Conservation (phyloP, 805 yeast genomes). For the Metschnikowia lachancei region DNA sequence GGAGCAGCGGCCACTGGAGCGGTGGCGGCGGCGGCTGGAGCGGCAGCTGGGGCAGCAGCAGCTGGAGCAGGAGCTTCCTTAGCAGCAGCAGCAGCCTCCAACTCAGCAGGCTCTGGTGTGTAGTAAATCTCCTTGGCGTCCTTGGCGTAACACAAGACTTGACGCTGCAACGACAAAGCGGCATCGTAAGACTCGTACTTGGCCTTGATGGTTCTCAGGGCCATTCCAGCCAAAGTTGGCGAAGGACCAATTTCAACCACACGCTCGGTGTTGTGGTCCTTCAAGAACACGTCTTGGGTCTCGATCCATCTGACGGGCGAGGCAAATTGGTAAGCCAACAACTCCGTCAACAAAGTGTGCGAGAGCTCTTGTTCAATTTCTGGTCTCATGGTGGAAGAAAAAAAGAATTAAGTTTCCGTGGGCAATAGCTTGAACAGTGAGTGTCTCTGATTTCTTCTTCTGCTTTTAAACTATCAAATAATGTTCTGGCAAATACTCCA, state of each 20-base stretch:
- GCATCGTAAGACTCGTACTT: conserved; percentile 98
- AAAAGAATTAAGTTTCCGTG: too few relatives aligned
- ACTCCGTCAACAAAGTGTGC: conserved; percentile 89
- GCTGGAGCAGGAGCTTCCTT: conserved; percentile 26
- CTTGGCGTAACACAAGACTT: conserved; percentile 91
- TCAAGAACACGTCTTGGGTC: conserved; percentile 95
- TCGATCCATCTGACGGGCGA: conserved; percentile 99
- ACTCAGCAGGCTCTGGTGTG: conserved; percentile 73
- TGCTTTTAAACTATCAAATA: too few relatives aligned
- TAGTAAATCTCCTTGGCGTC: conserved; percentile 96
- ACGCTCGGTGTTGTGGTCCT: conserved; percentile 92
- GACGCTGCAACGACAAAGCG: conserved; percentile 89
- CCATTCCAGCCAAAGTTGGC: conserved; percentile 98
- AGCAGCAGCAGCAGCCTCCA: conserved; percentile 27
- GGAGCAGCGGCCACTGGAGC: conserved; percentile 53
- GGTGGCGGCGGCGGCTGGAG: conserved; percentile 49
- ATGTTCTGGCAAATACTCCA: neutral
- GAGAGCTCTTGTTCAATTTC: conserved; percentile 98
- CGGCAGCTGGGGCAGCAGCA: conserved; percentile 48
- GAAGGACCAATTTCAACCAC: conserved; percentile 99
- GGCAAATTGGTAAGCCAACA: conserved; percentile 97
- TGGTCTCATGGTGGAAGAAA: conserved; percentile 64
- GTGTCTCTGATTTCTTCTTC: neutral
- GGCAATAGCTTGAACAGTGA: neutral
- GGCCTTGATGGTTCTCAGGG: conserved; percentile 89